Evolutionary conservation across 345 rosid species (phyloP), one percentile per base, ranked within the genome.

Genomic region (Sisymbrium irio): DNA sequence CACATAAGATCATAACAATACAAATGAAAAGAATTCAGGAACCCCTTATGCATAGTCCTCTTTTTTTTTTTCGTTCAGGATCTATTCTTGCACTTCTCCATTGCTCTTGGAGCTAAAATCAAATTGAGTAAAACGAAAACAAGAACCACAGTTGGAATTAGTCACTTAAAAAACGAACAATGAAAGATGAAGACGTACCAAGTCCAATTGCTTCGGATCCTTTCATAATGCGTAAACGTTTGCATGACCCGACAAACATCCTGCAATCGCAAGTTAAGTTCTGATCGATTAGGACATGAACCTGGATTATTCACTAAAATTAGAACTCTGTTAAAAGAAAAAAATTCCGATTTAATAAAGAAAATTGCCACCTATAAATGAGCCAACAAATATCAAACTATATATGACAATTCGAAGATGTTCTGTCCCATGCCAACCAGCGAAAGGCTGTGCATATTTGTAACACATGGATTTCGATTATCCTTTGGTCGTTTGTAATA

Each of bases 151-250:
- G 20, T 53, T 39, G 3, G 6, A 2, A 37, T 20, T 37, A 39
- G 8, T 6, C 30, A 27, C 14, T 19, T 14, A 22, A 20, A 9
- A 45, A 58, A 44, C 10, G 7, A 45, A 35, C 44, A 69, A 20
- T 19, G 45, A 58, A 58, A 58, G 19, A 59, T 47, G 17, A 15
- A 9, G 40, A 32, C 40, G 6, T 87, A 93, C 98, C 96, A 9
- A 90, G 92, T n/a, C 98, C 97, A 79, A 90, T 84, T 42, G 96
- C 96, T 79, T 93, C 98, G 1, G 98, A 89, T 72, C 96, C 96
- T 79, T 89, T 93, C 97, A 93, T 89, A 61, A 90, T 82, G 80
- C 97, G 97, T 73, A 93, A 71, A 64, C 98, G 96, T 84, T 86
- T 90, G 91, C 98, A 93, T 33, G 98, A 89, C 47, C 85, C 86